Evolutionary conservation across 345 rosid genomes (phyloP).

Genomic region (Cochlearia excelsa): DNA sequence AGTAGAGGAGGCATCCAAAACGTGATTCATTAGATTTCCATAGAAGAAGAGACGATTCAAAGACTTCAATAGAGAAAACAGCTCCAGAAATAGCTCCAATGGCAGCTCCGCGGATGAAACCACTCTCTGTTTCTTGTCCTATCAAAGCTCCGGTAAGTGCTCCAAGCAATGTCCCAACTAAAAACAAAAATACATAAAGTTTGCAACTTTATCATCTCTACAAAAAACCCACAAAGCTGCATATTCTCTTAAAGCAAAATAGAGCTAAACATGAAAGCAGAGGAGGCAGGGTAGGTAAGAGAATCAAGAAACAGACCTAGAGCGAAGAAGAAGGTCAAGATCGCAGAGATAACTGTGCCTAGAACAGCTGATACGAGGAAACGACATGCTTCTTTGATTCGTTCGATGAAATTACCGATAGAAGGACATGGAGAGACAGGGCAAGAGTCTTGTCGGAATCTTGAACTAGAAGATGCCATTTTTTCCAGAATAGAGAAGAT

Average conservation of each 20-base stretch:
- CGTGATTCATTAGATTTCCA: conserved; percentile 98
- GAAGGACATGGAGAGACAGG: conserved; percentile 33
- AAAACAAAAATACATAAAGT: conserved; percentile 16
- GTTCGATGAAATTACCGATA: conserved; percentile 47
- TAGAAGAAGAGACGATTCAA: conserved; percentile 91
- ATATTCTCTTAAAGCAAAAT: too few relatives aligned
- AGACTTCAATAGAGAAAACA: conserved; percentile 96
- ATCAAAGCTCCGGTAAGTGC: conserved; percentile 98
- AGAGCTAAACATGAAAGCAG: too few relatives aligned
- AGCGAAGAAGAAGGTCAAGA: conserved; percentile 95
- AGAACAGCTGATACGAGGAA: conserved; percentile 71
- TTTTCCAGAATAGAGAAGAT: background rate
- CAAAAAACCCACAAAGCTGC: too few relatives aligned
- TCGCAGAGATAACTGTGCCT: conserved; percentile 85
- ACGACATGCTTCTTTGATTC: conserved; percentile 53
- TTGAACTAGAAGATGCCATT: conserved; percentile 49
- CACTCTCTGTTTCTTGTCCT: conserved; percentile 99
- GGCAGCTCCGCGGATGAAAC: conserved; percentile 94
- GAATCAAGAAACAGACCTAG: conserved; percentile 49
- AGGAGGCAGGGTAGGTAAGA: too few relatives aligned
- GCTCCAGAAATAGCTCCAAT: conserved; percentile 99
- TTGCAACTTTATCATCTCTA: too few relatives aligned
- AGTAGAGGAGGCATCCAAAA: conserved; percentile 80
- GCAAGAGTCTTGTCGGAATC: conserved; percentile 50
- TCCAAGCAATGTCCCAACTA: conserved; percentile 96